Conservation (phyloP, 148 eudicot genomes). For the Limonium bicolor region DNA sequence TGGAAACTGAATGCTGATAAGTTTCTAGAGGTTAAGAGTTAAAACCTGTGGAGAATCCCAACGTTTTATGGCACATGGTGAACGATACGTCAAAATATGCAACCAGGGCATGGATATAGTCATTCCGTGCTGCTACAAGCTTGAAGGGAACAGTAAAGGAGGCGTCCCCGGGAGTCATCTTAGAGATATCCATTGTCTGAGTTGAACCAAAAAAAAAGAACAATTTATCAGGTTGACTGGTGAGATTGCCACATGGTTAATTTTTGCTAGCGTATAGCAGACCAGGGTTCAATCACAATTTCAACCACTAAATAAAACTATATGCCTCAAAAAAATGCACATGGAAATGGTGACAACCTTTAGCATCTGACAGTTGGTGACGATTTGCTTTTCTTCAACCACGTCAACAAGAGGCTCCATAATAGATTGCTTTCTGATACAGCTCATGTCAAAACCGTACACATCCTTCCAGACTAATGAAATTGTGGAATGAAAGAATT, state of each 20-base stretch:
- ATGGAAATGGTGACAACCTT: slow-evolving; percentile 31
- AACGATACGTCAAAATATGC: slow-evolving; percentile 96
- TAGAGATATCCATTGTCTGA: slow-evolving; percentile 98
- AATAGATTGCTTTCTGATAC: slow-evolving; percentile 80
- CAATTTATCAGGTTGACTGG: background rate
- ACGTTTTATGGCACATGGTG: slow-evolving; percentile 68
- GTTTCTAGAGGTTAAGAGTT: no score
- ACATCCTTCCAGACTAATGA: slow-evolving; percentile 77
- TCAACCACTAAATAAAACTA: background rate
- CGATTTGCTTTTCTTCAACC: slow-evolving; percentile 87
- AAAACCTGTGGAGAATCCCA: slow-evolving; percentile 93
- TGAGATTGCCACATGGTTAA: no score
- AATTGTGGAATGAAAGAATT: background rate
- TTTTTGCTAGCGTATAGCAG: no score
- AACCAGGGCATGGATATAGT: slow-evolving; percentile 92
- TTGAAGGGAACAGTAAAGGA: slow-evolving; percentile 88
- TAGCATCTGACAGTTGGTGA: slow-evolving; percentile 71
- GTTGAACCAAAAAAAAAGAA: background rate
- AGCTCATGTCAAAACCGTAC: slow-evolving; percentile 96
- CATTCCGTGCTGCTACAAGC: slow-evolving; percentile 86
- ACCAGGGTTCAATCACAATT: background rate
- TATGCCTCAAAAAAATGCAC: background rate
- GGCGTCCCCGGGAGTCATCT: slow-evolving; percentile 88
- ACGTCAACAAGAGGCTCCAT: slow-evolving; percentile 94
- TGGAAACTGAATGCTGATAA: no score